Base-by-base conservation (phyloP, 2,329 filamentous ascomycete species). In the Intubia oerlemansii region DNA sequence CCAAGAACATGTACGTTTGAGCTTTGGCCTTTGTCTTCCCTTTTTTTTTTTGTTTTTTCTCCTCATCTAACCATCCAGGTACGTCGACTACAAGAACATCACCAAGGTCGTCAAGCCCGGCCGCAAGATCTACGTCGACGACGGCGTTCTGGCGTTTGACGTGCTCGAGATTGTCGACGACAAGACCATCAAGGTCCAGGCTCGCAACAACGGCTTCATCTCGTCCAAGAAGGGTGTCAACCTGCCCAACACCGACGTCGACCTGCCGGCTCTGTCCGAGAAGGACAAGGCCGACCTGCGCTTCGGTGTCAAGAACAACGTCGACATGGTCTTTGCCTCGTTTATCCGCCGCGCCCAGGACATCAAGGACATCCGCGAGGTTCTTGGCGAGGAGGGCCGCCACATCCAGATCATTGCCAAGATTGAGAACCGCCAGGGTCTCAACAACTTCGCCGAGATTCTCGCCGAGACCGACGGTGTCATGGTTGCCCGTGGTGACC, bases 331-430 rank as follows among this genome's bases (percentile, higher is more conserved):
- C 45, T 98, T 98, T 50, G 88, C 88, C 37, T 93, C 84, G 1
- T 98, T 98, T 53, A 98, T 98, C 54, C 85, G 88, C 44, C 77
- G 78, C 36, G 85, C 77, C 34, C 75, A 82, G 49, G 88, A 98
- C 52, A 92, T 98, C 61, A 68, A 63, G 42, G 71, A 84, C 46
- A 98, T 98, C 53, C 85, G 88, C 41, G 66, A 76, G 40, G 76
- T 95, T 37, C 72, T 98, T 29, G 88, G 88, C 37, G 67, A 81
- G 47, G 77, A 90, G 25, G 88, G 88, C 54, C 81, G 78, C 59
- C 74, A 91, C 53, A 93, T 98, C 47, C 85, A 98, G 63, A 92
- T 98, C 59, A 95, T 98, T 51, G 78, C 88, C 67, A 98, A 98
- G 76, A 92, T 98, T 43, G 88, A 98, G 70, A 98, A 98, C 66